Percentiles rank a stretch among this genome's conserved stretches.
phyloP scores from a whole-genome alignment of 192 early-diverging fungal genomes.

The Coemansia sp. region DNA sequence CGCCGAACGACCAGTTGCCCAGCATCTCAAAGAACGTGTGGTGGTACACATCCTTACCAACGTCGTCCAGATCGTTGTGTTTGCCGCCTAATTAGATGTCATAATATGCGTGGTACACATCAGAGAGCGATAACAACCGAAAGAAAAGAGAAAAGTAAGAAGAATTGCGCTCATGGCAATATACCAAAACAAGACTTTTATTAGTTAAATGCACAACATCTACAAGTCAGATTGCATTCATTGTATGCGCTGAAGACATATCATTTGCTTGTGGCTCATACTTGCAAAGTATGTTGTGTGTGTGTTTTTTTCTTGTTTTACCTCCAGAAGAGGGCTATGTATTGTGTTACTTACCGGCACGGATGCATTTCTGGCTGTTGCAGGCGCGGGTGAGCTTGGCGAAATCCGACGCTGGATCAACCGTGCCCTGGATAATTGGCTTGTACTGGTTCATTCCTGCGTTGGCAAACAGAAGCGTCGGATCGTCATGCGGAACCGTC shows the following conservation, averaged over 20 bases:
- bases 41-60: conserved; percentile 97
- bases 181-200: too few relatives aligned
- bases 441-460: conserved; percentile 99
- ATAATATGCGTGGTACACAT: background rate
- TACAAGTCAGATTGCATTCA: too few relatives aligned
- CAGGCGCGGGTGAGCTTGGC: conserved; percentile 88
- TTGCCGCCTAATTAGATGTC: conserved; percentile 72
- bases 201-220: too few relatives aligned
- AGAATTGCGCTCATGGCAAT: background rate
- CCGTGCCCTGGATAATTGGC: conserved; percentile 93
- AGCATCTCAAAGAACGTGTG: conserved; percentile 99
- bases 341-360: conserved; percentile 71
- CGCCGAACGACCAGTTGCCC: conserved; percentile 99
- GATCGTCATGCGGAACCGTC: conserved; percentile 94
- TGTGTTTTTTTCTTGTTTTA: too few relatives aligned
- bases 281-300: background rate
- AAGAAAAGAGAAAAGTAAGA: background rate
- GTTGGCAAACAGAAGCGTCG: conserved; percentile 94
- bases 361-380: conserved; percentile 98
- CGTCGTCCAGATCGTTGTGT: conserved; percentile 99
- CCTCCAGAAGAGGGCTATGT: too few relatives aligned
- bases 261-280: background rate
- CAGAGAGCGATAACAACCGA: background rate
- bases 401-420: conserved; percentile 90
- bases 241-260: background rate